phyloP scores from a whole-genome alignment of 1,284 basidiomycete species.

The Erythrobasidium hasegawianum region DNA sequence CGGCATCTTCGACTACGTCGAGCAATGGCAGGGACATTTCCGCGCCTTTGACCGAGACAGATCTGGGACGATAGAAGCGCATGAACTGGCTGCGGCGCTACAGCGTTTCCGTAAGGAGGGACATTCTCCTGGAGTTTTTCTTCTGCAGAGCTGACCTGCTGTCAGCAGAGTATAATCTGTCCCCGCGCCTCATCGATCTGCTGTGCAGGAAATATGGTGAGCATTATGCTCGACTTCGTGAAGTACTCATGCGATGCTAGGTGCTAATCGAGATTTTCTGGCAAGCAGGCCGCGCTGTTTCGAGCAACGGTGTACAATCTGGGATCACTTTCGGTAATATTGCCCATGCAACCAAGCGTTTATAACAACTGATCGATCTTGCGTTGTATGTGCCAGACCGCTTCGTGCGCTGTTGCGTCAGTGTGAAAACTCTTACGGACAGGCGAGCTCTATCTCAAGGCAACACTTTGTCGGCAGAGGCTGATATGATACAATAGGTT shows the following conservation, averaged over 20 bases:
- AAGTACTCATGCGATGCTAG: neutral
- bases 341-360: too few relatives aligned
- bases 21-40: constrained; percentile 42
- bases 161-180: constrained; percentile 35
- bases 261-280: constrained; percentile 1
- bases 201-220: constrained; percentile 40
- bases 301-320: constrained; percentile 11
- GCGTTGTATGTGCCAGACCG: constrained; percentile 7
- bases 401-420: constrained; percentile 40
- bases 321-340: neutral
- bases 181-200: constrained; percentile 35
- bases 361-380: neutral
- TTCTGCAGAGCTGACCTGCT: neutral
- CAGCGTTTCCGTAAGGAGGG: constrained; percentile 34
- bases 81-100: constrained; percentile 38
- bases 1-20: constrained; percentile 29
- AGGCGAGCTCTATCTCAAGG: neutral
- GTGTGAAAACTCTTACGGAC: constrained; percentile 22
- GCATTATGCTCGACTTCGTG: constrained; percentile 3
- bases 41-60: constrained; percentile 39
- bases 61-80: constrained; percentile 39
- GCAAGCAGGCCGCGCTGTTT: neutral
- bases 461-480: neutral
- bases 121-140: neutral
- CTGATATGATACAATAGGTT: too few relatives aligned